These are phyloP conservation scores for Talaromyces ruber DNA, from an alignment of 495 filamentous ascomycete genomes.

Conservation along the genomic window DNA sequence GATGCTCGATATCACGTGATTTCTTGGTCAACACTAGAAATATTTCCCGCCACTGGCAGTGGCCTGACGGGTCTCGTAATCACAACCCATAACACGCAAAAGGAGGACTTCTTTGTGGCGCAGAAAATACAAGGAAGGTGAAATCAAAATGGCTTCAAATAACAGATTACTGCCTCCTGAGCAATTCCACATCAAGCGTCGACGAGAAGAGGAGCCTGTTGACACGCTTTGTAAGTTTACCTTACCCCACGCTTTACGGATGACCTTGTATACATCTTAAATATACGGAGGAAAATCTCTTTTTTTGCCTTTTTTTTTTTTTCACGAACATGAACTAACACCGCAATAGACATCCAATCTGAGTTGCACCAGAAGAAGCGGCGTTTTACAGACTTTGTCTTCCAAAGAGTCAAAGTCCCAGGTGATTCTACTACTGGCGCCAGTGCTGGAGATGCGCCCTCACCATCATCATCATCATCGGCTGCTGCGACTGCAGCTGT, in stretches of 20 bases:
- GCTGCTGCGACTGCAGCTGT: constrained; percentile 15
- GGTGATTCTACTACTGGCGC: constrained; percentile 8
- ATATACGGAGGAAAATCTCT: not conserved
- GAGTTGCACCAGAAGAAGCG: constrained; percentile 37
- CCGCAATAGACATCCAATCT: constrained; percentile 32
- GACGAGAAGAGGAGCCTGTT: constrained; percentile 47
- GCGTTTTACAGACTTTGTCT: constrained; percentile 42
- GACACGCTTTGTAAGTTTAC: constrained; percentile 43
- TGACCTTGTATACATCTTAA: constrained; percentile 8
- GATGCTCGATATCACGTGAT: not conserved
- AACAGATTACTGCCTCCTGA: constrained; percentile 34
- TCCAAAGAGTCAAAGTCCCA: constrained; percentile 29
- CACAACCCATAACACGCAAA: not conserved
- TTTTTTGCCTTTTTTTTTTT: not conserved
- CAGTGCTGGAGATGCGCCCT: not conserved
- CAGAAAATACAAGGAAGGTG: not conserved
- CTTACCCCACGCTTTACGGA: constrained; percentile 11
- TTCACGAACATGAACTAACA: not conserved
- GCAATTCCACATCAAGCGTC: constrained; percentile 47
- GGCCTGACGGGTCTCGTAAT: not conserved
- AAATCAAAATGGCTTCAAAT: not conserved
- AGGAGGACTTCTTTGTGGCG: not conserved
- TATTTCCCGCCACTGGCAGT: not conserved
- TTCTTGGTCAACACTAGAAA: not conserved
- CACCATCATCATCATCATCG: constrained; percentile 11